These are phyloP conservation scores for Spathaspora sp. DNA, from an alignment of 1,139 yeast species.

Conservation along the genomic window DNA sequence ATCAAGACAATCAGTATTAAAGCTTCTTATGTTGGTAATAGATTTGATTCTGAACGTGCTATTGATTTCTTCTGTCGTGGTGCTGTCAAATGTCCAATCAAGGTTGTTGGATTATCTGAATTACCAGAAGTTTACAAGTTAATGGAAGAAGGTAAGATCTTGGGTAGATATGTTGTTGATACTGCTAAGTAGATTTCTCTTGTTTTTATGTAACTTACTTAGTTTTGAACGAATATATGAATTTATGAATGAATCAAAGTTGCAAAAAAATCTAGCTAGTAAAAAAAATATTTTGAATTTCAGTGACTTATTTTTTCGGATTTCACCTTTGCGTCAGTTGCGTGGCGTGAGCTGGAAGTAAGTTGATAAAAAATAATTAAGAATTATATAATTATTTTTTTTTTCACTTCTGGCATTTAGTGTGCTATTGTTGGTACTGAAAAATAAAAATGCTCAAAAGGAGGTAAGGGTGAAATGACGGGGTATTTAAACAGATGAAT, in stretches of 20 bases:
- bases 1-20: slow-evolving; percentile 61
- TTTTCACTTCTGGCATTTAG: no score
- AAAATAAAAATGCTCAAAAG: no score
- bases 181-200: slow-evolving; percentile 43
- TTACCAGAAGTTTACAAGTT: slow-evolving; percentile 60
- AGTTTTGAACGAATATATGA: not conserved
- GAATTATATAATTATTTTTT: no score
- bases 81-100: slow-evolving; percentile 65
- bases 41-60: slow-evolving; percentile 78
- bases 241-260: not conserved
- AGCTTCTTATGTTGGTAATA: slow-evolving; percentile 80
- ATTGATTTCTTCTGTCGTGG: slow-evolving; percentile 73
- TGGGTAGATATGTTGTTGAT: slow-evolving; percentile 79
- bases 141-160: slow-evolving; percentile 70
- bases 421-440: no score
- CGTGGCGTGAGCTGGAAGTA: no score
- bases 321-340: no score
- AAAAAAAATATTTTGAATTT: no score
- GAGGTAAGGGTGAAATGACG: no score
- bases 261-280: no score
- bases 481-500: slow-evolving; percentile 2
- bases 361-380: no score
- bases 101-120: slow-evolving; percentile 66
- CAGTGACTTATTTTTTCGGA: no score
- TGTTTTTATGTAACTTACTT: not conserved